phyloP scores from a whole-genome alignment of 306 rosid species.

The Citrullus amarus region DNA sequence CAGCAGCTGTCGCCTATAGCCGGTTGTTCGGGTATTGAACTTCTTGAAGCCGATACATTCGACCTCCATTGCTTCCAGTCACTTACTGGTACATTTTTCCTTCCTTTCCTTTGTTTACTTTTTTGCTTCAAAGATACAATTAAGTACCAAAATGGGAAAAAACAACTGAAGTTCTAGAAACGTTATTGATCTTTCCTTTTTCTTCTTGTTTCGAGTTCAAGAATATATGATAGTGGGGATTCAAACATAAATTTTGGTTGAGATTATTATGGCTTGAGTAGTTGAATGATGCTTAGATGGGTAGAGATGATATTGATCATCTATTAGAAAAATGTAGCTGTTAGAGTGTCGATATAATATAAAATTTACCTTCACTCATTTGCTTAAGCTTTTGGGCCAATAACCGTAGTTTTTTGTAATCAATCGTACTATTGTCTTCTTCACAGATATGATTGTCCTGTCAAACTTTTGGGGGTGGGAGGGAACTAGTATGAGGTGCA shows the following conservation, averaged over 20 bases:
- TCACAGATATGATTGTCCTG: not conserved
- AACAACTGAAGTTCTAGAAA: not conserved
- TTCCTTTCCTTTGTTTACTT: not conserved
- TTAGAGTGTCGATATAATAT: too few relatives aligned
- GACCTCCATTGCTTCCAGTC: conserved; percentile 96
- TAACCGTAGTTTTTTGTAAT: too few relatives aligned
- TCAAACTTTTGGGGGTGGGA: not conserved
- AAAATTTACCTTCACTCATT: too few relatives aligned
- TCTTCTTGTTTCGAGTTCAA: not conserved
- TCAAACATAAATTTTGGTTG: not conserved
- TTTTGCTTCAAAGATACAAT: not conserved
- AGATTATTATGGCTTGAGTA: not conserved
- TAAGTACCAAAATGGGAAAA: not conserved
- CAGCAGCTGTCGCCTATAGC: conserved; percentile 71
- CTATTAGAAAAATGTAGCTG: not conserved
- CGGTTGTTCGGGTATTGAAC: conserved; percentile 77
- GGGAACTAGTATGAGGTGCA: not conserved
- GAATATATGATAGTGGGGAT: not conserved
- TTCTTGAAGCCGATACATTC: conserved; percentile 84
- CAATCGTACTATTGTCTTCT: not conserved
- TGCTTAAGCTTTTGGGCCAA: too few relatives aligned
- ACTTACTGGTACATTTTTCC: conserved; percentile 40
- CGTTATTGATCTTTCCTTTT: not conserved
- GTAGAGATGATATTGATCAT: not conserved
- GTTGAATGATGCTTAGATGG: not conserved